Evolutionary conservation across 306 rosid species (phyloP), one percentile per base, ranked within the genome.

Genomic region (Quercus berberidifolia): DNA sequence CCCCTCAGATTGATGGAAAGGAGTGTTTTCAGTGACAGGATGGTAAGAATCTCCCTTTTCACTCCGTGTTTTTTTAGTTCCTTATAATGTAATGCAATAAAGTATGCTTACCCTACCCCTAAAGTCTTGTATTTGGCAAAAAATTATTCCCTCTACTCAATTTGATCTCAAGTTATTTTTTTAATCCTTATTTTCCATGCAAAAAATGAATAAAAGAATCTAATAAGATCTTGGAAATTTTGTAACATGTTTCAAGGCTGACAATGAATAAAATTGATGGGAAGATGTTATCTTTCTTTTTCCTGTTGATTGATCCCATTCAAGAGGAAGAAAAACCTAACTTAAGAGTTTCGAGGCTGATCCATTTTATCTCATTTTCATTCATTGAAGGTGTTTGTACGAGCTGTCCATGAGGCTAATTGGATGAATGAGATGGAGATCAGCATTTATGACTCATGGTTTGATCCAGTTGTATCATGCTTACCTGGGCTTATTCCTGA

Each of bases 341-440:
- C 69, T 80, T 75, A 76, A 75, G 74, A 73, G 69, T 82, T 79
- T 76, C 81, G 56, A 52, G 65, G 75, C 85, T 89, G 75, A 83
- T 85, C 28, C 41, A 20, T 74, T 85, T 81, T 81, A 60, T 89
- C 71, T 77, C 74, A 28, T 74, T 85, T 76, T 80, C 69, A 23
- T 55, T 78, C 67, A 70, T 31, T 65, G 12, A 84, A 95, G 99
- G 99, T 95, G 46, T 95, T 95, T 79, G 99, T 95, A 70, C 90
- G 99, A 71, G 93, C 99, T 82, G 99, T 95, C 76, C 98, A 95
- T 78, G 99, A 95, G 86, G 99, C 99, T 6, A 95, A 92, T 17
- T 95, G 99, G 99, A 95, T 95, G 99, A 95, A 87, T 85, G 99
- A 90, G 88, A 95, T 95, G 99, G 99, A 95, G 90, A 92, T 92